Base-by-base conservation (phyloP, 2,329 filamentous ascomycete species). In the Dactylellina cionopaga region DNA sequence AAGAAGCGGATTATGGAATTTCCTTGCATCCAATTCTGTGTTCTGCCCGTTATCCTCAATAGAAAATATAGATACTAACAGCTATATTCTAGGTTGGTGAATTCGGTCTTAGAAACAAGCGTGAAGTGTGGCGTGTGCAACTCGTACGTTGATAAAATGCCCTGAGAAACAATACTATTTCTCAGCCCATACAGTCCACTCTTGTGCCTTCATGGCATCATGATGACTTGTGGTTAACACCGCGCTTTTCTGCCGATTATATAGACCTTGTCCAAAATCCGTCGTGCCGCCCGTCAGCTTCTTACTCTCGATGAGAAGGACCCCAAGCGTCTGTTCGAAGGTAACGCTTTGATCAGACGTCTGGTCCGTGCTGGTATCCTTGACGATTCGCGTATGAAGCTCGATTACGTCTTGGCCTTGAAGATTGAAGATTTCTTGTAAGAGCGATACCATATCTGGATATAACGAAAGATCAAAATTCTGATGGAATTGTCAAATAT, bases 311-410 rank as follows among this genome's bases (percentile, higher is more conserved):
- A 99, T 82, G 95, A 99, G 88, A 99, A 99, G 88, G 95, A 99
- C 87, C 95, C 95, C 84, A 98, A 98, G 90, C 93, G 95, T 86
- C 93, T 99, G 79, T 99, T 99, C 88, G 95, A 99, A 89, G 95
- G 95, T 85, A 99, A 99, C 85, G 95, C 95, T 83, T 89, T 99
- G 83, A 99, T 99, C 90, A 95, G 95, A 84, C 95, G 95, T 91
- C 92, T 99, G 79, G 95, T 99, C 79, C 95, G 95, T 84, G 93
- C 98, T 83, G 95, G 95, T 92, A 95, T 99, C 81, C 92, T 99
- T 82, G 95, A 99, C 84, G 95, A 99, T 88, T 93, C 93, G 83
- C 95, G 95, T 89, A 99, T 99, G 95, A 99, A 97, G 91, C 95
- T 99, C 88, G 95, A 99, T 97, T 97, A 99, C 90, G 95, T 99